These are phyloP conservation scores for Gaertneriomyces sp. DNA, from an alignment of 192 early-diverging fungal species.

Conservation along the genomic window DNA sequence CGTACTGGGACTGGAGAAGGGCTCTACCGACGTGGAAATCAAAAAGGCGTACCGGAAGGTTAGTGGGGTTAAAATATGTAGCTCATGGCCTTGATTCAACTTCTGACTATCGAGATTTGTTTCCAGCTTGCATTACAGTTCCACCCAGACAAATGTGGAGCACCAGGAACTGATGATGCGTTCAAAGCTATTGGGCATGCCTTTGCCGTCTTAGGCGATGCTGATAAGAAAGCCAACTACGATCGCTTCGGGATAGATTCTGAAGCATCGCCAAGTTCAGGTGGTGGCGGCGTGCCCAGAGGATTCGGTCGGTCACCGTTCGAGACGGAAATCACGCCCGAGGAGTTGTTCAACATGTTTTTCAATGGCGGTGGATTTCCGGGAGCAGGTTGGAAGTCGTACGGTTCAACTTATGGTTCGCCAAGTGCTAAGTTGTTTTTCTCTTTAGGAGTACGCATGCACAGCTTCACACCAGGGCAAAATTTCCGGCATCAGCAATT, in stretches of 20 bases:
- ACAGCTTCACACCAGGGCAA: constrained; percentile 45
- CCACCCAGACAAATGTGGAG: constrained; percentile 94
- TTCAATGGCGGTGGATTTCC: constrained; percentile 69
- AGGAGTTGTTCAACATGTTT: constrained; percentile 96
- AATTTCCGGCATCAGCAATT: constrained; percentile 53
- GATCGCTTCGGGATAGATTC: constrained; percentile 80
- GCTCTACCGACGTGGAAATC: constrained; percentile 74
- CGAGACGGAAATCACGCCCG: constrained; percentile 80
- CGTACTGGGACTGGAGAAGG: constrained; percentile 72
- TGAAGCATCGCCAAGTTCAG: constrained; percentile 42
- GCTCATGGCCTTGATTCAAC: too few species aligned
- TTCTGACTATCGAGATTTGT: constrained; percentile 7
- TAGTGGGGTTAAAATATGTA: neutral
- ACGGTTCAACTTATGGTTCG: neutral
- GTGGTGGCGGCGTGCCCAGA: constrained; percentile 37
- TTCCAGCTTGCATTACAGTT: constrained; percentile 79
- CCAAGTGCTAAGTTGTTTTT: constrained; percentile 3
- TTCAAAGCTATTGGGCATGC: constrained; percentile 94
- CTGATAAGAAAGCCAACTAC: constrained; percentile 78
- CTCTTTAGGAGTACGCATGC: constrained; percentile 27
- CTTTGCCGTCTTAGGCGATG: constrained; percentile 82
- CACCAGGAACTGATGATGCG: constrained; percentile 93
- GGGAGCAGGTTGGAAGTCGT: constrained; percentile 41
- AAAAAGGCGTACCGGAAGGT: constrained; percentile 96
- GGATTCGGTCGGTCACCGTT: constrained; percentile 34